Evolutionary conservation across 1,284 basidiomycete genomes (phyloP).

Genomic region (Trametes pubescens): DNA sequence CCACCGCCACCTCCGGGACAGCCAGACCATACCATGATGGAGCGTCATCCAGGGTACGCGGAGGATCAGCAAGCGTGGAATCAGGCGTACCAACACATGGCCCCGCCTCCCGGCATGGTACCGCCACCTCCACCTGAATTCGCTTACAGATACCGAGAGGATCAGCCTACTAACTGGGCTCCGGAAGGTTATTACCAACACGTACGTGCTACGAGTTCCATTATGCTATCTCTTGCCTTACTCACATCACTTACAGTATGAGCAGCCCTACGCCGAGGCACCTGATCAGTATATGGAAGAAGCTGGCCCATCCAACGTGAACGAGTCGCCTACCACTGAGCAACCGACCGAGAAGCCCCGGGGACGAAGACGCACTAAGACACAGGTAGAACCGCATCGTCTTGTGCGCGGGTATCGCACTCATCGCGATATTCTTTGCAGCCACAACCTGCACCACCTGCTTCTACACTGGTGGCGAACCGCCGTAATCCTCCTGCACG

Average conservation of each 20-base stretch:
- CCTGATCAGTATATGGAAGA: conserved; percentile 57
- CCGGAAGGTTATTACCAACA: conserved; percentile 66
- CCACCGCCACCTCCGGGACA: conserved; percentile 34
- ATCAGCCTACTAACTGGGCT: conserved; percentile 54
- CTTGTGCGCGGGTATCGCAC: neutral
- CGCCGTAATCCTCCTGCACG: conserved; percentile 70
- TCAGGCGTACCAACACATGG: conserved; percentile 51
- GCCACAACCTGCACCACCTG: conserved; percentile 67
- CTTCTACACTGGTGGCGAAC: conserved; percentile 69
- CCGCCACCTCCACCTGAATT: conserved; percentile 50
- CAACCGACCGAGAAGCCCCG: conserved; percentile 51
- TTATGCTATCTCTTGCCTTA: neutral
- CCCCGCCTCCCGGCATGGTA: conserved; percentile 55
- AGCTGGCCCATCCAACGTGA: conserved; percentile 52
- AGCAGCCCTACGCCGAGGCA: conserved; percentile 51
- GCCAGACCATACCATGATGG: conserved; percentile 50
- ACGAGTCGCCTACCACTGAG: conserved; percentile 41
- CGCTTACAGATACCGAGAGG: conserved; percentile 65
- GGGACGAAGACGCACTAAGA: conserved; percentile 70
- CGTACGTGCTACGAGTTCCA: conserved; percentile 37
- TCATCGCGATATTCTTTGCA: conserved; percentile 26
- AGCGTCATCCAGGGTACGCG: conserved; percentile 55
- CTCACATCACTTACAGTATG: conserved; percentile 43
- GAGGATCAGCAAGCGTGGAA: conserved; percentile 55
- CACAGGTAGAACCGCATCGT: conserved; percentile 51